Conservation (phyloP, 805 yeast species). For the Saturnispora sekii region DNA sequence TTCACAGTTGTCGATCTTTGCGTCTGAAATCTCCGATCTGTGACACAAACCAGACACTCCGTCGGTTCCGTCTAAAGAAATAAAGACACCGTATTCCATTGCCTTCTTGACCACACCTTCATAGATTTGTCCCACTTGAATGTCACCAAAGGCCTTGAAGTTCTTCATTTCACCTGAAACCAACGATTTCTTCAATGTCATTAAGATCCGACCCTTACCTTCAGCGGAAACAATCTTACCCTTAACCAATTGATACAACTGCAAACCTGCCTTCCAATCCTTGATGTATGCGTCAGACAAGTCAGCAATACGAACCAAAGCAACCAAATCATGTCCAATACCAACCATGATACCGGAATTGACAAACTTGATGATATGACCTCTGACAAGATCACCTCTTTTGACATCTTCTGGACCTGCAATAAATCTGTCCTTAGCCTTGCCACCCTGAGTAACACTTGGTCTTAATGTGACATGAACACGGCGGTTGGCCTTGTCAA, state of each 20-base stretch:
- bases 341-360: constrained; percentile 72
- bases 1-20: constrained; percentile 42
- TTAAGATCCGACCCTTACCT: constrained; percentile 52
- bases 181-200: constrained; percentile 76
- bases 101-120: constrained; percentile 74
- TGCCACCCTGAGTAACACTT: constrained; percentile 11
- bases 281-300: constrained; percentile 72
- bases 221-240: constrained; percentile 64
- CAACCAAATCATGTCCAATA: constrained; percentile 60
- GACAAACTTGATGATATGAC: constrained; percentile 67
- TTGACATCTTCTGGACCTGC: constrained; percentile 41
- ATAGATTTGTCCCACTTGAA: constrained; percentile 57
- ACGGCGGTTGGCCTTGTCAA: constrained; percentile 41
- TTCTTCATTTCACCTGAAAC: constrained; percentile 58
- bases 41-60: constrained; percentile 84
- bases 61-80: constrained; percentile 64
- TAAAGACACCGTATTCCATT: constrained; percentile 87
- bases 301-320: constrained; percentile 72
- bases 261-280: constrained; percentile 79
- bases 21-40: constrained; percentile 72
- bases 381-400: constrained; percentile 68
- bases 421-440: constrained; percentile 44
- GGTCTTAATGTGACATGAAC: constrained; percentile 54
- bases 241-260: constrained; percentile 58
- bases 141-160: constrained; percentile 54